A percentile compares a stretch with the other conserved stretches of the same genome.
These are phyloP conservation scores for Mytilinidion resinicola DNA, from an alignment of 495 filamentous ascomycete species.

Conservation along the genomic window DNA sequence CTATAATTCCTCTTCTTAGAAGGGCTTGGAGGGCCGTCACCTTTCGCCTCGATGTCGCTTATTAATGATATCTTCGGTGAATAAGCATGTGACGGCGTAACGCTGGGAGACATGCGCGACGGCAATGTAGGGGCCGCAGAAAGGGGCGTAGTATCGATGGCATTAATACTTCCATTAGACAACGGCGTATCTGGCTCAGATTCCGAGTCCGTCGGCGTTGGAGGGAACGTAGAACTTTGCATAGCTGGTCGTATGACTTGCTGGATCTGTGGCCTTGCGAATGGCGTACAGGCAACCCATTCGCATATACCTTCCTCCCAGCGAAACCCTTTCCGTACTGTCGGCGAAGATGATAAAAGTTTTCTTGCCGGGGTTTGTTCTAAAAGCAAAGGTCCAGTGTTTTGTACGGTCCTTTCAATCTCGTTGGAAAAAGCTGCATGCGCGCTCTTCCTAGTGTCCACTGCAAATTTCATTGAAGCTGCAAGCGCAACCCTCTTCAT, in stretches of 20 bases:
- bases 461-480: constrained; percentile 17
- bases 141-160: no score
- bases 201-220: neutral
- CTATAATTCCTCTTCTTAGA: neutral
- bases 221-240: neutral
- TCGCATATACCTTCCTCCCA: constrained; percentile 30
- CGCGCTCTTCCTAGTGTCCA: constrained; percentile 8
- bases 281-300: constrained; percentile 27
- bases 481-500: constrained; percentile 21
- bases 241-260: neutral
- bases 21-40: neutral
- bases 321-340: constrained; percentile 15
- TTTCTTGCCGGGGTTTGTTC: constrained; percentile 2
- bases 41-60: neutral
- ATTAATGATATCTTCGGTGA: neutral
- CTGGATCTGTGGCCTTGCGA: constrained; percentile 15
- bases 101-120: neutral
- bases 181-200: neutral
- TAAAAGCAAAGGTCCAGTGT: constrained; percentile 9
- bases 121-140: neutral
- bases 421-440: constrained; percentile 16
- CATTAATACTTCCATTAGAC: neutral
- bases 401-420: constrained; percentile 16
- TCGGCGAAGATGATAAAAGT: neutral
- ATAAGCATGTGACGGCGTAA: neutral